Base-by-base conservation (phyloP, 1,139 yeast genomes). In the Yamadazyma atlantica region DNA sequence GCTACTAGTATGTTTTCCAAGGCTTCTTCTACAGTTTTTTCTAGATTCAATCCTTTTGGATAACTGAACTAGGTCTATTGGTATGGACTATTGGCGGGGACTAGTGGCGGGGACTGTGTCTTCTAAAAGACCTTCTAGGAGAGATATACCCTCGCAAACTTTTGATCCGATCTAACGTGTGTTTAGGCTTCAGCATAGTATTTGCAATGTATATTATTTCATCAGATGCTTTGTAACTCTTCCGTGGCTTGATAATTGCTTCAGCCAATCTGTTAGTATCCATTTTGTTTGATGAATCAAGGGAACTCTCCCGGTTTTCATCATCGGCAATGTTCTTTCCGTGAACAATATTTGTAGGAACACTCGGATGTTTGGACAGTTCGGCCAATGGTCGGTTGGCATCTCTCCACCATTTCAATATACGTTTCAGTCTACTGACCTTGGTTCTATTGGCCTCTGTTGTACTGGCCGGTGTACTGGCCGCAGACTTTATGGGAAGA, bases 1-100 rank as follows among this genome's bases (percentile, higher is more conserved):
- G 80, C 82, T 11, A 64, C 66, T 26, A 70, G 67, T 42, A 48
- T 79, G 14, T 69, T 80, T 42, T 73, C 81, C 4, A 64, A 69
- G 34, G 73, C 82, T 25, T 60, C 80, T 1, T 69, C 73, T 13
- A 60, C 67, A 4, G 29, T 80, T 9, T 62, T 79, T 25, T 57
- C 69, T n/a, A 69, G 78, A 46, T 50, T 81, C 23, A 75, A 75
- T 49, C 81, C 81, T 7, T 71, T 75, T 46, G 33, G 31, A 30
- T 38, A 21, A 33, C 12, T 21, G 4, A 5, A 5, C 16, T 6
- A 9, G 9, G 22, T 9, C 22, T 19, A 19, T n/a, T n/a, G 16
- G 30, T 11, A 14, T 21, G 17, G n/a, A n/a, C n/a, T n/a, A n/a
- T n/a, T n/a, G n/a, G n/a, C n/a, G n/a, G n/a, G n/a, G n/a, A n/a